These are phyloP conservation scores for Adansonia grandidieri DNA, from an alignment of 441 rosid genomes.

Conservation along the genomic window DNA sequence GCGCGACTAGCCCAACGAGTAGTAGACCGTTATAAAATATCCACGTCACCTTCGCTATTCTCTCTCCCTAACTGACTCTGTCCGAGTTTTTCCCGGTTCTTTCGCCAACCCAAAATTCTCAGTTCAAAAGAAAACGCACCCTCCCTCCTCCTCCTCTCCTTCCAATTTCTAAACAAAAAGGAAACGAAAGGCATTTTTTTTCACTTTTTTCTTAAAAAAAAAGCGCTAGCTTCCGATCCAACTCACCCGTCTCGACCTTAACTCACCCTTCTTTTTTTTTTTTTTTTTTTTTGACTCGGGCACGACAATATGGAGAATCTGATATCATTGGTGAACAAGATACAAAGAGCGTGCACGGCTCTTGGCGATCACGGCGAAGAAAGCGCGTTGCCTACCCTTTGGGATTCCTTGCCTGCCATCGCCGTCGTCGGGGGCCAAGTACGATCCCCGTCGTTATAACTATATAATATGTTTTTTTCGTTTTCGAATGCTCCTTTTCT, in stretches of 20 bases:
- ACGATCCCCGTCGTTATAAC: conserved; percentile 1
- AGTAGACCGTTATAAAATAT: conserved; percentile 11
- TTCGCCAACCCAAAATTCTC: conserved; percentile 23
- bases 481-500: not conserved
- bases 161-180: conserved; percentile 11
- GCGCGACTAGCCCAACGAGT: not conserved
- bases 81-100: conserved; percentile 37
- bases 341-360: conserved; percentile 92
- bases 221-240: conserved; percentile 8
- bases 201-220: not conserved
- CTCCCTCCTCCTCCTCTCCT: not conserved
- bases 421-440: conserved; percentile 99
- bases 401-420: conserved; percentile 94
- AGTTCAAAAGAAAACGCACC: not conserved
- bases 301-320: conserved; percentile 67
- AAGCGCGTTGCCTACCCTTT: conserved; percentile 89
- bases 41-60: not conserved
- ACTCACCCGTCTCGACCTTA: conserved; percentile 1
- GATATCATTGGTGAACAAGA: conserved; percentile 79
- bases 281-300: not conserved
- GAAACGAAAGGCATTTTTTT: not conserved
- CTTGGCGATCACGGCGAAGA: conserved; percentile 96
- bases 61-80: not conserved
- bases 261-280: not conserved
- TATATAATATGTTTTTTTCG: not conserved